Conservation (phyloP, 208 protist genomes). For the Leishmania gerbilli region DNA sequence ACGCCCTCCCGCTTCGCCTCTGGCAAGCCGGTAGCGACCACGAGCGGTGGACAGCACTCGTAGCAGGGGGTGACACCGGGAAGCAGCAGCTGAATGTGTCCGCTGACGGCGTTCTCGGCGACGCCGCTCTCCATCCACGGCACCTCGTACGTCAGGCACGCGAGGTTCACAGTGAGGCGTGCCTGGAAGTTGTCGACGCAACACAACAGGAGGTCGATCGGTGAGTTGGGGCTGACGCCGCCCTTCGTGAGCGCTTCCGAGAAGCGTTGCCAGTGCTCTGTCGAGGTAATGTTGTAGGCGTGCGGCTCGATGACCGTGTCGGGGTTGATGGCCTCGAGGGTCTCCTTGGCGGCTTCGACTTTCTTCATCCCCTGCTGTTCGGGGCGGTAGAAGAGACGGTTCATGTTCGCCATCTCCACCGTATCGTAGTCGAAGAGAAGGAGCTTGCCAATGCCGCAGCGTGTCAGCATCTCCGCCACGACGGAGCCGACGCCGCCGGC, state of each 20-base stretch:
- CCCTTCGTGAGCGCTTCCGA: slow-evolving; percentile 61
- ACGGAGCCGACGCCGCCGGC: slow-evolving; percentile 96
- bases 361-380: slow-evolving; percentile 96
- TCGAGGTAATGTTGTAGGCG: slow-evolving; percentile 94
- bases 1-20: slow-evolving; percentile 95
- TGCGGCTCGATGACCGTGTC: slow-evolving; percentile 94
- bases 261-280: slow-evolving; percentile 93
- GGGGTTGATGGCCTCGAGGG: slow-evolving; percentile 95
- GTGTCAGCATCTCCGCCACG: slow-evolving; percentile 98
- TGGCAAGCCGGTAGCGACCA: slow-evolving; percentile 93
- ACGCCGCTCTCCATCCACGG: slow-evolving; percentile 97
- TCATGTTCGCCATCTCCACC: slow-evolving; percentile 99
- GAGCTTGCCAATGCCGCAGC: slow-evolving; percentile 97
- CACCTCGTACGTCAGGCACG: slow-evolving; percentile 88
- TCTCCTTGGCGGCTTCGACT: slow-evolving; percentile 87
- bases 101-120: slow-evolving; percentile 96
- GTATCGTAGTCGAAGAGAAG: slow-evolving; percentile 99
- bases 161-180: slow-evolving; percentile 95
- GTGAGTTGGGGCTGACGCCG: slow-evolving; percentile 38
- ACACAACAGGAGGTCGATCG: slow-evolving; percentile 93
- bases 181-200: slow-evolving; percentile 98
- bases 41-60: slow-evolving; percentile 93
- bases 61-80: slow-evolving; percentile 93
- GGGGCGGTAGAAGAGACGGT: slow-evolving; percentile 96
- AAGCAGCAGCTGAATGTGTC: slow-evolving; percentile 97